These are phyloP conservation scores for Termitomyces sp. DNA, from an alignment of 768 basidiomycete genomes.

Conservation along the genomic window DNA sequence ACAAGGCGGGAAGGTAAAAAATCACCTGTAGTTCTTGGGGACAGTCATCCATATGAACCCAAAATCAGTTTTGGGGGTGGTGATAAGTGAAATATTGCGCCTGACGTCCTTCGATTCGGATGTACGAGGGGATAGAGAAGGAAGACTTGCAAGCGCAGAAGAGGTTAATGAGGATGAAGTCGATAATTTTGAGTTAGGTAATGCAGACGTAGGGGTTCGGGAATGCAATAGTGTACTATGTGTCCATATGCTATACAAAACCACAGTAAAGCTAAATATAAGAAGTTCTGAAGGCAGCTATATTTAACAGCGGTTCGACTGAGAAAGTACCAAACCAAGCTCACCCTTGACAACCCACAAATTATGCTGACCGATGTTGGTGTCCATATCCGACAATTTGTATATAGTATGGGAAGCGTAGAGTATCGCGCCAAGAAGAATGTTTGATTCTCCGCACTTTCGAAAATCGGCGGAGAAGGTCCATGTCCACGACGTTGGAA, in stretches of 20 bases:
- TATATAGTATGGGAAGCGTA: conserved; percentile 51
- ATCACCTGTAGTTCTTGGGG: conserved; percentile 79
- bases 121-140: conserved; percentile 35
- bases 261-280: conserved; percentile 48
- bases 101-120: conserved; percentile 45
- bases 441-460: conserved; percentile 57
- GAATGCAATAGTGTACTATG: conserved; percentile 43
- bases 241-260: conserved; percentile 60
- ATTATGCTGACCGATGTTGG: conserved; percentile 26
- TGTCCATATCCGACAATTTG: conserved; percentile 26
- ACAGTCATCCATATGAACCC: conserved; percentile 90
- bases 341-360: conserved; percentile 53
- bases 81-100: conserved; percentile 28
- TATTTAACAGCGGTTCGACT: conserved; percentile 4
- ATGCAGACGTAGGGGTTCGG: conserved; percentile 14
- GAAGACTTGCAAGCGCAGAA: conserved; percentile 14
- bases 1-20: background rate
- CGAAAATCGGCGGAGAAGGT: conserved; percentile 59
- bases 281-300: conserved; percentile 47
- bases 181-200: conserved; percentile 3
- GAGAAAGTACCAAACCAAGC: conserved; percentile 7
- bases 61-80: conserved; percentile 46
- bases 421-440: conserved; percentile 63
- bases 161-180: conserved; percentile 18
- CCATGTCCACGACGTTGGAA: conserved; percentile 37